phyloP scores from a whole-genome alignment of 257 asterid species.

The Leptodermis oblonga region DNA sequence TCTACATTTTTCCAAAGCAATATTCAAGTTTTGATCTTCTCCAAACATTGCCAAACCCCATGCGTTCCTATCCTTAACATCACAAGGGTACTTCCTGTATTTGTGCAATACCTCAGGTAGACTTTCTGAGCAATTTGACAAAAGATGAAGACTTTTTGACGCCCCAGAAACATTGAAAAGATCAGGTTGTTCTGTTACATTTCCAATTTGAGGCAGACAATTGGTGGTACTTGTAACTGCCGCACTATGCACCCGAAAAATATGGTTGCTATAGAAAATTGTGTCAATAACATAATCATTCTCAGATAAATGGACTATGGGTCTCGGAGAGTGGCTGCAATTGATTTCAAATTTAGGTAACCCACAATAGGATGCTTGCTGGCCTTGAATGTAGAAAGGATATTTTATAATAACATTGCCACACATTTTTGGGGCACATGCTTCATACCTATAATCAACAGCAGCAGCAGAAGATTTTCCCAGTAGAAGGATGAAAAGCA shows the following conservation, averaged over 20 bases:
- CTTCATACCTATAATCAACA: conserved; percentile 33
- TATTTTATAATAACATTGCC: conserved; percentile 36
- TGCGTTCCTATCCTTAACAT: neutral
- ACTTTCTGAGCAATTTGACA: conserved; percentile 30
- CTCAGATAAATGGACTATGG: conserved; percentile 25
- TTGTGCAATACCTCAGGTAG: conserved; percentile 6
- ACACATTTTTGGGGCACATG: conserved; percentile 40
- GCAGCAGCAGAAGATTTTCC: conserved; percentile 21
- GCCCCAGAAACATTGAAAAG: neutral
- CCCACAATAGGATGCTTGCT: conserved; percentile 48
- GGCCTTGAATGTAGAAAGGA: conserved; percentile 42
- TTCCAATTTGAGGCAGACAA: conserved; percentile 36
- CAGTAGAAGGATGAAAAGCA: conserved; percentile 27
- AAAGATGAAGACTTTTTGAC: conserved; percentile 29
- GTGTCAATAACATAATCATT: conserved; percentile 29
- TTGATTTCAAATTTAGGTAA: conserved; percentile 30
- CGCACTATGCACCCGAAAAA: conserved; percentile 26
- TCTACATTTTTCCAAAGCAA: conserved; percentile 30
- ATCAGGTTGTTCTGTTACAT: conserved; percentile 9
- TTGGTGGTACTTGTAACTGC: conserved; percentile 6
- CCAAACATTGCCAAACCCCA: conserved; percentile 35
- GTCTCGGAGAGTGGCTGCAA: conserved; percentile 35
- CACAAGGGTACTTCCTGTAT: conserved; percentile 20
- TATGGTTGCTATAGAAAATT: conserved; percentile 25
- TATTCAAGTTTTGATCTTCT: conserved; percentile 16